Evolutionary conservation across 192 early-diverging fungal genomes (phyloP).

Genomic region (Cetraspora pellucida): DNA sequence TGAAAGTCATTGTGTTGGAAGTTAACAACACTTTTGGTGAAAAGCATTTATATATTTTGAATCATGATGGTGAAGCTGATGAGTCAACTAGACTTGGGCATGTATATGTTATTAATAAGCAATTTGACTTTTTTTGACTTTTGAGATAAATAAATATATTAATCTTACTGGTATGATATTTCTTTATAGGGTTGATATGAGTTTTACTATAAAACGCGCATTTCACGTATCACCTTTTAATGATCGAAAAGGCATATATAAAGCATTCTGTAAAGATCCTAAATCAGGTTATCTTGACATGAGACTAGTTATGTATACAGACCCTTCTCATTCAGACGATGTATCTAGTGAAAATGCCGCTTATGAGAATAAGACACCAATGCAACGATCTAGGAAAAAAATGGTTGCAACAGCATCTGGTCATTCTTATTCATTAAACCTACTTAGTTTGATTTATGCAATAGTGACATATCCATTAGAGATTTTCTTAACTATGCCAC

Average conservation of each 20-base stretch:
- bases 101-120: background rate
- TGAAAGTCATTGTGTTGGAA: conserved; percentile 50
- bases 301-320: conserved; percentile 15
- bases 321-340: too few species aligned
- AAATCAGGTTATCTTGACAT: background rate
- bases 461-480: conserved; percentile 48
- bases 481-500: conserved; percentile 56
- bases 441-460: conserved; percentile 30
- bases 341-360: too few species aligned
- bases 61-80: conserved; percentile 31
- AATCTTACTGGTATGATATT: background rate
- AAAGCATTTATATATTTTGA: conserved; percentile 54
- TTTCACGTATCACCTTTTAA: conserved; percentile 47
- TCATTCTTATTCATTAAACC: conserved; percentile 15
- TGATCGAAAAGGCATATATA: conserved; percentile 38
- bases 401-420: conserved; percentile 37
- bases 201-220: conserved; percentile 28
- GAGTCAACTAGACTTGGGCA: conserved; percentile 1
- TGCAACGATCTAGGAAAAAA: conserved; percentile 30
- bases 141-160: background rate
- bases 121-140: background rate
- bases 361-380: background rate
- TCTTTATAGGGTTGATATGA: conserved; percentile 24
- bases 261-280: conserved; percentile 4
- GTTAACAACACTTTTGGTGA: conserved; percentile 65